Evolutionary conservation across 495 filamentous ascomycete species (phyloP), one percentile per base, ranked within the genome.

Genomic region (Ascobolus immersus): DNA sequence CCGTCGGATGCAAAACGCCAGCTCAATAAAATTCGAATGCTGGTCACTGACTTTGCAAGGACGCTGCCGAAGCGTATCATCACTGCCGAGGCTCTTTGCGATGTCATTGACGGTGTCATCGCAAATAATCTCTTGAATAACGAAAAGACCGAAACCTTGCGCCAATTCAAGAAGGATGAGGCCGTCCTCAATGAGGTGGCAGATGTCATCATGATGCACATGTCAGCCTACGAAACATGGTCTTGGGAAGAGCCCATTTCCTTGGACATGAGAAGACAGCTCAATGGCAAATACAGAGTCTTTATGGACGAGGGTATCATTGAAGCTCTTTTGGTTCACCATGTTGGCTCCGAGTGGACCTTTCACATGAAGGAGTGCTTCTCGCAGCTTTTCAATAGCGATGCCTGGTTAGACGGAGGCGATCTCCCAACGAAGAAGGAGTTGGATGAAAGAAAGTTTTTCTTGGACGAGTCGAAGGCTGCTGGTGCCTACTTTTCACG

Each of bases 141-240:
- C 25, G 66, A 73, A 37, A 73, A 72, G 41, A 51, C 53, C 4
- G 48, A 50, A 10, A 61, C 64, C 4, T 42, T 74, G 25, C 63
- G 61, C 37, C 69, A 73, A 33, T 72, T 73, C 37, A 52, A 59
- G 33, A 54, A 52, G 18, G 69, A 68, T 36, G 44, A 57, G 0
- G 51, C 61, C 17, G 64, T 75, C 11, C 45, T 66, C 0, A 50
- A 53, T 22, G 71, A 75, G 39, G 57, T 77, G 4, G 60, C 60
- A 2, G 69, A 75, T 44, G 69, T 77, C 11, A 48, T 77, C 28
- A 77, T 74, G 41, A 71, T 75, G 67, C 55, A 70, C 10, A 58
- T 73, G 26, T 55, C 64, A 0, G 52, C 64, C 3, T 44, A 74
- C 8, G 52, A 61, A 1, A 59, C 52, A 17, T 77, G 71, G 71